Percentiles rank a stretch among this genome's conserved stretches.
These are phyloP conservation scores for Marasmius oreades DNA, from an alignment of 1,284 basidiomycete species.

Conservation along the genomic window DNA sequence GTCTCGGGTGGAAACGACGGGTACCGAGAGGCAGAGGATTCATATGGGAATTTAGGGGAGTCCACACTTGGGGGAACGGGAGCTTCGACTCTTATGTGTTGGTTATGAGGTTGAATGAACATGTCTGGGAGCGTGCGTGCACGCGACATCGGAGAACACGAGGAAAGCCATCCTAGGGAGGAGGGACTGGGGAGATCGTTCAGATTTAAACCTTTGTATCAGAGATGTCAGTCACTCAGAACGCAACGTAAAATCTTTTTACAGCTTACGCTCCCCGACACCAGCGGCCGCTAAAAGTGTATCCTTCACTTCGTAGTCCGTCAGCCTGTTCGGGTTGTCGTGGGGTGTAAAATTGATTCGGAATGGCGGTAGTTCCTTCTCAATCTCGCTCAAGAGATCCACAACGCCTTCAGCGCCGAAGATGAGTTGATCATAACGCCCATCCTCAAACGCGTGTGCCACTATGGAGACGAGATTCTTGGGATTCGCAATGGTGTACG, in stretches of 20 bases:
- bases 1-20: slow-evolving; percentile 19
- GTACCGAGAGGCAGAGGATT: slow-evolving; percentile 21
- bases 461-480: slow-evolving; percentile 24
- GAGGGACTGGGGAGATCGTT: slow-evolving; percentile 26
- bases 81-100: not conserved
- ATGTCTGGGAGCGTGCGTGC: slow-evolving; percentile 22
- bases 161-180: slow-evolving; percentile 33
- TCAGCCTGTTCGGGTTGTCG: slow-evolving; percentile 39
- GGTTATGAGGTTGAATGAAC: not conserved
- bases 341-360: slow-evolving; percentile 37
- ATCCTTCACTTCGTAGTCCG: slow-evolving; percentile 36
- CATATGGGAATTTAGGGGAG: not conserved
- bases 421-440: slow-evolving; percentile 28
- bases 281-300: slow-evolving; percentile 39
- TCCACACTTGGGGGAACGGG: not conserved
- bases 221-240: slow-evolving; percentile 4
- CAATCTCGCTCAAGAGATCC: slow-evolving; percentile 30
- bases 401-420: slow-evolving; percentile 25
- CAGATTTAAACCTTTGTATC: slow-evolving; percentile 3
- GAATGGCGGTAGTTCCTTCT: slow-evolving; percentile 33
- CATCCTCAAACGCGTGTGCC: slow-evolving; percentile 27
- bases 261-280: slow-evolving; percentile 35
- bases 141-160: slow-evolving; percentile 38
- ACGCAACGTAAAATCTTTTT: not conserved
- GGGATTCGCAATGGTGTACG: slow-evolving; percentile 38